Base-by-base conservation (phyloP, 2,329 filamentous ascomycete species). In the Elsinoe batatas region DNA sequence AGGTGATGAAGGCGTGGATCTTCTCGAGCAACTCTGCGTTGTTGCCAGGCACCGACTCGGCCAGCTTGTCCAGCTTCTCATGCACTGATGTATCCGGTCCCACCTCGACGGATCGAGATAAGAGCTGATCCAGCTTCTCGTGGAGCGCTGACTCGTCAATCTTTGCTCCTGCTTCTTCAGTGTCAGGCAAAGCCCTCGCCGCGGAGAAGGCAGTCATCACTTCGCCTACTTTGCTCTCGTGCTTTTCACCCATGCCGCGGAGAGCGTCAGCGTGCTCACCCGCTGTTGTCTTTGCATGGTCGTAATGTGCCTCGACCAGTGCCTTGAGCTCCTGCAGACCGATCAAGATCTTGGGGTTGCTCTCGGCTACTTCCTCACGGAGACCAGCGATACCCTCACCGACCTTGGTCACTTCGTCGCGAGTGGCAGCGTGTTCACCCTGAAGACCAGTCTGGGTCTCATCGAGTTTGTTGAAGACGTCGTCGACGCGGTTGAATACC, bases 271-370 rank as follows among this genome's bases (percentile, higher is more conserved):
- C 71, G 8, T 70, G 66, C 57, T 70, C 64, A 15, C 63, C 64
- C 12, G 67, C 65, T 1, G 60, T 60, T 43, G 80, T 78, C 69
- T 91, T 89, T 12, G 89, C 87, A 66, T 95, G 88, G 62, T 95
- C 89, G 64, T 87, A 95, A 67, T 97, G 91, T 66, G 94, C 82
- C 20, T 83, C 85, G 55, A 95, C 87, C 20, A 94, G 78, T 6
- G 82, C 76, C 37, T 94, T 77, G n/a, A 97, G 83, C 64, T 96
- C 88, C 63, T 89, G 86, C 61, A 98, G 81, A 0, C 87, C 82
- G 54, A 91, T 84, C 57, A 96, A 79, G 61, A 97, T 87, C 71
- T 94, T 87, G 1, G 93, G 93, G 63, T 96, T 86, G 61, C 86
- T 85, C 67, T 96, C 90, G 7, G 80, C 80, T 30, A 95, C 79